phyloP scores from a whole-genome alignment of 2,329 filamentous ascomycete genomes.

The Berkeleyomyces basicola region DNA sequence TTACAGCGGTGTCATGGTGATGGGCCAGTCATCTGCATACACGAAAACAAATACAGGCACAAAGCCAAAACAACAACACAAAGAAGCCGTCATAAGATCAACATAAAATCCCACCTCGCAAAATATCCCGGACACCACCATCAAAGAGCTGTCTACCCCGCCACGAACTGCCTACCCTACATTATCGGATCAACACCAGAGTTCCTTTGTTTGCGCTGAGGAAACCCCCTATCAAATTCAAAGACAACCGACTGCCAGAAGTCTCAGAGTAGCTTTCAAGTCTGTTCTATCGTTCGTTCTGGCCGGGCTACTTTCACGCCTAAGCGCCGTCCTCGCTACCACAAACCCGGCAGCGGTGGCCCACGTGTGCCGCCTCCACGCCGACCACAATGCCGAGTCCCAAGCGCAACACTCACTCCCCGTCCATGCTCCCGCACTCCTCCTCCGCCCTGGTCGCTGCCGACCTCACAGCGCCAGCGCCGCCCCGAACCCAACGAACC shows the following conservation, averaged over 20 bases:
- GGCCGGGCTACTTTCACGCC: not conserved
- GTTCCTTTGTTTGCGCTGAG: not conserved
- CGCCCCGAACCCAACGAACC: slow-evolving; percentile 48
- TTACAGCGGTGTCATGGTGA: not conserved
- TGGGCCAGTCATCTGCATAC: not conserved
- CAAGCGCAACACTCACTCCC: not conserved
- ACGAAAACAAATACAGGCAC: not conserved
- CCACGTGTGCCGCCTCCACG: not conserved
- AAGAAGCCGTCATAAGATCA: not conserved
- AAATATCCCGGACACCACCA: not conserved
- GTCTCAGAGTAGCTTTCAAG: not conserved
- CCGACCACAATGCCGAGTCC: slow-evolving; percentile 2
- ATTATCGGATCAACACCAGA: not conserved
- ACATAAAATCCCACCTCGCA: not conserved
- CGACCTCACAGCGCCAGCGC: slow-evolving; percentile 38
- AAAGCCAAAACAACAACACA: not conserved
- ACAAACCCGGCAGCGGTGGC: too few species aligned
- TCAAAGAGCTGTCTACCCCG: not conserved
- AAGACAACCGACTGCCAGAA: not conserved
- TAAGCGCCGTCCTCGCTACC: not conserved
- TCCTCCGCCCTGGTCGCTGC: slow-evolving; percentile 16
- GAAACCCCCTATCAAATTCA: not conserved
- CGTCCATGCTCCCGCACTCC: not conserved
- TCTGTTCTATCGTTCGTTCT: too few species aligned
- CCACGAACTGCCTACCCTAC: not conserved